phyloP scores from a whole-genome alignment of 148 eudicot genomes.

The Spergularia bocconei region DNA sequence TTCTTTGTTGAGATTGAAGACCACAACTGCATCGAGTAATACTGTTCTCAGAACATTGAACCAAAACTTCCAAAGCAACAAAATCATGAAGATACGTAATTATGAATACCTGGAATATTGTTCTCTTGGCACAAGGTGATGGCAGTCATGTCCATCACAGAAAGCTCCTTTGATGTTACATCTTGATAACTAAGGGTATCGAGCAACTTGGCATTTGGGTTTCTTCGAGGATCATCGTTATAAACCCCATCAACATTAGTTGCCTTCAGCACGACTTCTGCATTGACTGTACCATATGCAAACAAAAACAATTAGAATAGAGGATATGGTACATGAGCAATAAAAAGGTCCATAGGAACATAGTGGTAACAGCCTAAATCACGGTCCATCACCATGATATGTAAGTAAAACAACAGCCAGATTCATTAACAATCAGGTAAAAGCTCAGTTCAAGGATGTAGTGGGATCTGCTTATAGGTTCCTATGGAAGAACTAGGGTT shows the following conservation, averaged over 20 bases:
- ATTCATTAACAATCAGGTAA: background rate
- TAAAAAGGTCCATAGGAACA: background rate
- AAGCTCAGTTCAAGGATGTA: background rate
- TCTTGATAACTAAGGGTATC: constrained; percentile 87
- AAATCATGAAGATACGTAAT: background rate
- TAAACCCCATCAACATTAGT: constrained; percentile 97
- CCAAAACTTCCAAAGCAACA: background rate
- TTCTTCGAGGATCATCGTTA: constrained; percentile 67
- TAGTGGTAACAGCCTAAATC: background rate
- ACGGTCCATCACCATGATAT: background rate
- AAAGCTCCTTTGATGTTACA: constrained; percentile 77
- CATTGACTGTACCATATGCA: constrained; percentile 61
- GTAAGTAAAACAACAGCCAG: background rate
- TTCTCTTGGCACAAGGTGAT: constrained; percentile 97
- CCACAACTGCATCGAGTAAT: constrained; percentile 57
- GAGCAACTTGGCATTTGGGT: constrained; percentile 76
- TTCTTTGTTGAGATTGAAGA: constrained; percentile 77
- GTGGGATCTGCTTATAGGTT: too few relatives aligned
- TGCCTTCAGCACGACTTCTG: constrained; percentile 93
- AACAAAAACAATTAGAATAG: background rate
- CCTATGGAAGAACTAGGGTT: too few relatives aligned
- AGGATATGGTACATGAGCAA: background rate
- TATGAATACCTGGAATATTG: constrained; percentile 75
- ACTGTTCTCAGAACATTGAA: background rate
- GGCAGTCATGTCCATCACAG: constrained; percentile 98